phyloP scores from a whole-genome alignment of 495 filamentous ascomycete species.

The Hyaloscypha bicolor region DNA sequence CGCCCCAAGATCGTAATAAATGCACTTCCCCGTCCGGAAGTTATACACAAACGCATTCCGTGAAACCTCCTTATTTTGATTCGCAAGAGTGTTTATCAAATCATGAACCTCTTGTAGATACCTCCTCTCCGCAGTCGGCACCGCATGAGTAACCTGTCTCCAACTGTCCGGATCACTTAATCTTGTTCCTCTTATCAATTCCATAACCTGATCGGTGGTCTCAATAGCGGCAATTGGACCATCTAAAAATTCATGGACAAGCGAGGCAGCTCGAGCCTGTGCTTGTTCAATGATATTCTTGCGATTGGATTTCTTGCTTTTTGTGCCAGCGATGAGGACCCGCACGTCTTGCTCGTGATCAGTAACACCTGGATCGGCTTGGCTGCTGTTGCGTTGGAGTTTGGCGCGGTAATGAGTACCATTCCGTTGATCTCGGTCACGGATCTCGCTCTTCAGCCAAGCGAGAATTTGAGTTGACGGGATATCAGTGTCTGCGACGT shows the following conservation, averaged over 20 bases:
- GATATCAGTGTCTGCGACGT: slow-evolving; percentile 74
- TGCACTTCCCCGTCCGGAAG: slow-evolving; percentile 71
- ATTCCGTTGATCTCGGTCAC: slow-evolving; percentile 71
- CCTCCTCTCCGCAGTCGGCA: slow-evolving; percentile 74
- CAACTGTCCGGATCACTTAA: slow-evolving; percentile 85
- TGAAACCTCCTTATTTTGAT: slow-evolving; percentile 56
- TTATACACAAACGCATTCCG: slow-evolving; percentile 79
- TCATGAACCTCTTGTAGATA: slow-evolving; percentile 89
- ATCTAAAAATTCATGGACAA: slow-evolving; percentile 65
- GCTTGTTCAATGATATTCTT: slow-evolving; percentile 83
- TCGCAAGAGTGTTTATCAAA: slow-evolving; percentile 64
- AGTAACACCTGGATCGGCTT: slow-evolving; percentile 37
- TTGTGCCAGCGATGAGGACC: slow-evolving; percentile 76
- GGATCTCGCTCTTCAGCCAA: slow-evolving; percentile 81
- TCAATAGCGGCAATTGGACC: slow-evolving; percentile 89
- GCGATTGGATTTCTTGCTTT: slow-evolving; percentile 89
- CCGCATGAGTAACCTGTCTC: slow-evolving; percentile 77
- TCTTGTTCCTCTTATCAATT: slow-evolving; percentile 71
- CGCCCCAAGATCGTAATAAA: slow-evolving; percentile 71
- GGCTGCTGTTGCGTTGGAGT: slow-evolving; percentile 35
- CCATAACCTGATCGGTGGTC: slow-evolving; percentile 82
- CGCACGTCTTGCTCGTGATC: slow-evolving; percentile 74
- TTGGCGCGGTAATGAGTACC: slow-evolving; percentile 44
- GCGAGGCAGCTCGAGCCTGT: slow-evolving; percentile 60
- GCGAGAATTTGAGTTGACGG: slow-evolving; percentile 70